A percentile compares a stretch with the other conserved stretches of the same genome.
Conservation (phyloP, 352 stramenopile species). For the Saprolegnia parasitica region DNA sequence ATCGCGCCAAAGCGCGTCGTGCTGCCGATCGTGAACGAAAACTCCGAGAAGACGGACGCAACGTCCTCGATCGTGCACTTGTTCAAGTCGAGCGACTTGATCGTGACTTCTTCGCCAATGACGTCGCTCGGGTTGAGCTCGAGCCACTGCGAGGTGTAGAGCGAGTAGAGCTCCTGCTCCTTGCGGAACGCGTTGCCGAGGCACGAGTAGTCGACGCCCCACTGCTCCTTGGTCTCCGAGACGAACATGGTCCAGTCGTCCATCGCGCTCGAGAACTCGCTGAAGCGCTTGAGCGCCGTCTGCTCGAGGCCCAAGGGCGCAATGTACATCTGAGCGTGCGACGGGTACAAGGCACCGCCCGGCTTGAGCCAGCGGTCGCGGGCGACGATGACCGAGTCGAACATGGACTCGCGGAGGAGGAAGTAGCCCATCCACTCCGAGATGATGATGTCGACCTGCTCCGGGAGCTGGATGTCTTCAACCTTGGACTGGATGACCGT, state of each 20-base stretch:
- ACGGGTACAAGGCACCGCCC: constrained; percentile 97
- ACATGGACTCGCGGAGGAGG: constrained; percentile 98
- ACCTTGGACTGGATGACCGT: constrained; percentile 98
- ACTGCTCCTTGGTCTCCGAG: constrained; percentile 90
- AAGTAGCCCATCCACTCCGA: constrained; percentile 99
- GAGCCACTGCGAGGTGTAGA: constrained; percentile 79
- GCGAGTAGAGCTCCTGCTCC: constrained; percentile 84
- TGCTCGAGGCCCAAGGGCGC: constrained; percentile 94
- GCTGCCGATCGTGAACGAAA: constrained; percentile 76
- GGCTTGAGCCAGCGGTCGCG: constrained; percentile 96
- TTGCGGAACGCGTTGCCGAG: constrained; percentile 84
- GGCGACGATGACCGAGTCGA: constrained; percentile 96
- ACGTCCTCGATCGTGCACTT: constrained; percentile 81
- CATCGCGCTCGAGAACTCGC: constrained; percentile 81
- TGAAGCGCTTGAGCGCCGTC: constrained; percentile 80
- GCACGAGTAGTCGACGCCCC: constrained; percentile 96
- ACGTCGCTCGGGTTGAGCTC: constrained; percentile 69
- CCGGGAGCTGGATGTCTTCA: constrained; percentile 95
- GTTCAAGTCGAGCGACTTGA: constrained; percentile 77
- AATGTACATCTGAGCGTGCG: constrained; percentile 97
- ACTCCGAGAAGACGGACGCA: constrained; percentile 61
- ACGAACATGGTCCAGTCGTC: constrained; percentile 80
- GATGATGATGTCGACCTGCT: constrained; percentile 99
- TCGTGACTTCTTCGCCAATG: constrained; percentile 81
- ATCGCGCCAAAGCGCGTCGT: constrained; percentile 91